phyloP scores from a whole-genome alignment of 805 yeast genomes.

The Cephaloascus albidus region DNA sequence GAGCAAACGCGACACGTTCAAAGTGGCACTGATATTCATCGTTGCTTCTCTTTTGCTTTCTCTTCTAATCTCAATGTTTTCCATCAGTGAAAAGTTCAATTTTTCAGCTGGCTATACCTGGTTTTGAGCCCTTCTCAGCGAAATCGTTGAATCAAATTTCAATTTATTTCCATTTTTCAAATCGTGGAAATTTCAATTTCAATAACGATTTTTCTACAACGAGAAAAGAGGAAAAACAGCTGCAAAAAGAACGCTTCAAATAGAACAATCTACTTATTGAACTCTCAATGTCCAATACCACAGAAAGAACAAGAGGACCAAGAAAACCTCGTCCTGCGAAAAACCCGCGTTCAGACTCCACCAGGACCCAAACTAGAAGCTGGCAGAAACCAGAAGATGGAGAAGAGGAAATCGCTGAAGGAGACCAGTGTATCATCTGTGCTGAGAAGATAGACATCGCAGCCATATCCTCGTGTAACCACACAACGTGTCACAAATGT shows the following conservation, averaged over 20 bases:
- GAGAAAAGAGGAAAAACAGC: too few species aligned
- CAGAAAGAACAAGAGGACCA: neutral
- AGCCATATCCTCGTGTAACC: constrained; percentile 78
- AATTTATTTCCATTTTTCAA: too few species aligned
- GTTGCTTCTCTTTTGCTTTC: too few species aligned
- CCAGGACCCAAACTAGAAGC: neutral
- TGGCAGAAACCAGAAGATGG: constrained; percentile 7
- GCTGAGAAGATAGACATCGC: constrained; percentile 59
- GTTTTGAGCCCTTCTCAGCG: too few species aligned
- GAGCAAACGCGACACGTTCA: constrained; percentile 53
- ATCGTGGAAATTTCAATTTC: too few species aligned
- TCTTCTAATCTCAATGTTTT: too few species aligned
- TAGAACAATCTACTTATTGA: too few species aligned
- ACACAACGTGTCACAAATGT: constrained; percentile 76
- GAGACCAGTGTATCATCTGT: constrained; percentile 68
- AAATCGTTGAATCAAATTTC: too few species aligned
- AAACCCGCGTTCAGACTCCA: neutral
- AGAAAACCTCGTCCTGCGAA: neutral
- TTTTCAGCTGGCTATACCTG: too few species aligned
- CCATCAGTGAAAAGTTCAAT: too few species aligned
- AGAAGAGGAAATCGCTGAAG: constrained; percentile 23
- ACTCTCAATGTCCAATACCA: neutral
- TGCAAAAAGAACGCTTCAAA: too few species aligned
- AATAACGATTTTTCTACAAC: too few species aligned
- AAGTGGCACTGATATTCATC: constrained; percentile 69